Evolutionary conservation across 2,329 filamentous ascomycete genomes (phyloP).

Genomic region (Nemania bipapillata): DNA sequence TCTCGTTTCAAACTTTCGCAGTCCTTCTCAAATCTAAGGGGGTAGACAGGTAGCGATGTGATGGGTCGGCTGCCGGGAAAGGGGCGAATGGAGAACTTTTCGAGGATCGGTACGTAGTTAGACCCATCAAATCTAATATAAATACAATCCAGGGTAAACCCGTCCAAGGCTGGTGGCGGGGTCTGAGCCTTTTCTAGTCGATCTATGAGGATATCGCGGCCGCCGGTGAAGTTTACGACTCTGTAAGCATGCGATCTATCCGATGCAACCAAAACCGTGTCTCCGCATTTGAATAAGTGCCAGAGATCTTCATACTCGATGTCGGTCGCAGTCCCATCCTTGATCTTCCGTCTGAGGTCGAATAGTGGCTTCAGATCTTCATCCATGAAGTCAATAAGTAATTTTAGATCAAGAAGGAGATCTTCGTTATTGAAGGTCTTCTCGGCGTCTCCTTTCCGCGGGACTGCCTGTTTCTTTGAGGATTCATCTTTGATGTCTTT

Average conservation of each 20-base stretch:
- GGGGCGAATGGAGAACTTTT: slow-evolving; percentile 14
- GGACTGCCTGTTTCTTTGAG: background rate
- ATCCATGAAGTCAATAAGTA: slow-evolving; percentile 23
- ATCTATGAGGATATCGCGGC: slow-evolving; percentile 9
- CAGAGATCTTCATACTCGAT: slow-evolving; percentile 23
- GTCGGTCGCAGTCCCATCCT: slow-evolving; percentile 1
- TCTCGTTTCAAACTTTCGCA: background rate
- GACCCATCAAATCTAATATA: slow-evolving; percentile 13
- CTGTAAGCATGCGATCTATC: slow-evolving; percentile 24
- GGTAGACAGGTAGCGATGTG: slow-evolving; percentile 22
- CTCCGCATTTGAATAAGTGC: slow-evolving; percentile 19
- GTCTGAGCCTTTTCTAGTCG: background rate
- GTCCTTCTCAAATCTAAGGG: slow-evolving; percentile 11
- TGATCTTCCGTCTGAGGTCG: slow-evolving; percentile 9
- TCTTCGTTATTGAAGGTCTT: slow-evolving; percentile 1
- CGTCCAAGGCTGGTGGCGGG: background rate
- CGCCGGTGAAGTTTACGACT: slow-evolving; percentile 25
- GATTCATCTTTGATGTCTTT: background rate
- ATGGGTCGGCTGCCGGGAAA: slow-evolving; percentile 9
- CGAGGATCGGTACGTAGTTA: slow-evolving; percentile 16
- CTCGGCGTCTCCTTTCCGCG: background rate
- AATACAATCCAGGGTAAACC: slow-evolving; percentile 21
- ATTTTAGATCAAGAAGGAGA: slow-evolving; percentile 15
- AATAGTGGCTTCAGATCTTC: slow-evolving; percentile 17
- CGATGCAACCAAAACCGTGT: slow-evolving; percentile 12